phyloP scores from a whole-genome alignment of 2,329 filamentous ascomycete genomes.

The Triangularia setosa region DNA sequence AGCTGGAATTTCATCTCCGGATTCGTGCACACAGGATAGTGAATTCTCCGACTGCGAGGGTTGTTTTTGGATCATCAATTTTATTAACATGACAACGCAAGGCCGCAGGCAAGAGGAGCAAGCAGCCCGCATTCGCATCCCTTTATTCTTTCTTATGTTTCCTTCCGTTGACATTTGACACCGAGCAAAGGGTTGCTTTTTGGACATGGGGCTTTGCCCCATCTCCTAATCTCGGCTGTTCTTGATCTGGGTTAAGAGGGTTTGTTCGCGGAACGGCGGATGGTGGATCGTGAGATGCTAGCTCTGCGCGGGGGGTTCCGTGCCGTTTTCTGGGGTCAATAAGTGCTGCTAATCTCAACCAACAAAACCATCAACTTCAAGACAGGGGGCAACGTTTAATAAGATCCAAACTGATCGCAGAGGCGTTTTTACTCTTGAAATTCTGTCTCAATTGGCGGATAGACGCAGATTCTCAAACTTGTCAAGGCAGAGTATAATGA shows the following conservation, averaged over 20 bases:
- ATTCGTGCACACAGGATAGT: background rate
- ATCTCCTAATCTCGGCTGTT: background rate
- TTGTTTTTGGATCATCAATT: background rate
- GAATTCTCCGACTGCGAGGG: background rate
- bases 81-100: background rate
- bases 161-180: background rate
- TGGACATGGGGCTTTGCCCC: background rate
- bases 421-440: background rate
- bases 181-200: background rate
- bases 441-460: background rate
- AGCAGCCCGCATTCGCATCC: background rate
- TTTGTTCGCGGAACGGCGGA: background rate
- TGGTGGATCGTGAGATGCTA: background rate
- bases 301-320: background rate
- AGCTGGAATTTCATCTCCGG: background rate
- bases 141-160: background rate
- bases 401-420: background rate
- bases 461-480: background rate
- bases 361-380: background rate
- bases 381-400: background rate
- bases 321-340: background rate
- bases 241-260: background rate
- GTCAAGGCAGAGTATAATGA: background rate
- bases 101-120: too few relatives aligned
- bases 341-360: background rate